Evolutionary conservation across 2,329 filamentous ascomycete genomes (phyloP), one percentile per base, ranked within the genome.

Genomic region (Ophioceras dolichostomum): DNA sequence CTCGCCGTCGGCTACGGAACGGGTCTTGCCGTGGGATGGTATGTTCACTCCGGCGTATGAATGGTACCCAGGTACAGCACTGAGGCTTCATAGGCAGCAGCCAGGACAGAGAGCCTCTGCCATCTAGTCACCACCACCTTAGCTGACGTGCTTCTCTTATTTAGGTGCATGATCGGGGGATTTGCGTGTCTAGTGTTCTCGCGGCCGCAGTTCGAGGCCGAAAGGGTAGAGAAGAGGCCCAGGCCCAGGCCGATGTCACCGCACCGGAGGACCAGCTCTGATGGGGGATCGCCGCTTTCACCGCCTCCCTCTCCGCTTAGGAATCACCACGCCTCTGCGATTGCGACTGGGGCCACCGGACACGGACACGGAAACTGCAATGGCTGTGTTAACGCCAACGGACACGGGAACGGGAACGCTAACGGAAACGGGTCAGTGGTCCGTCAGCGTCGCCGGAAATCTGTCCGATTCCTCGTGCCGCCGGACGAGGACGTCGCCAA

Each of bases 141-240:
- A n/a, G n/a, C n/a, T n/a, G n/a, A n/a, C n/a, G n/a, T n/a, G n/a
- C n/a, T 26, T 26, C 12, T 12, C 22, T 26, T 26, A 26, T 26
- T 26, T 26, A 37, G 35, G 35, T 61, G 65, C 1, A 65, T 68
- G 10, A 50, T 77, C 14, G 65, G 62, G 54, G 60, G 53, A 26
- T 47, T 67, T 38, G 62, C 64, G 16, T 50, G 73, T 47, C 51
- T 79, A 18, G 51, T 78, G 2, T 72, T 70, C 56, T 67, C 61
- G 32, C 55, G 60, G 14, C 71, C 73, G 4, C 75, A 79, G 50
- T 68, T 66, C 49, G 68, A 74, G 16, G 67, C 67, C 0, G 70
- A 65, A 42, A 64, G 74, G 43, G 61, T 70, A 0, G 52, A 19
- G 16, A 4, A 17, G 4, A n/a, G 30, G 32, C 19, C 4, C 13